Evolutionary conservation across 2,329 filamentous ascomycete species (phyloP).

Genomic region (Pestalotiopsis sp.): DNA sequence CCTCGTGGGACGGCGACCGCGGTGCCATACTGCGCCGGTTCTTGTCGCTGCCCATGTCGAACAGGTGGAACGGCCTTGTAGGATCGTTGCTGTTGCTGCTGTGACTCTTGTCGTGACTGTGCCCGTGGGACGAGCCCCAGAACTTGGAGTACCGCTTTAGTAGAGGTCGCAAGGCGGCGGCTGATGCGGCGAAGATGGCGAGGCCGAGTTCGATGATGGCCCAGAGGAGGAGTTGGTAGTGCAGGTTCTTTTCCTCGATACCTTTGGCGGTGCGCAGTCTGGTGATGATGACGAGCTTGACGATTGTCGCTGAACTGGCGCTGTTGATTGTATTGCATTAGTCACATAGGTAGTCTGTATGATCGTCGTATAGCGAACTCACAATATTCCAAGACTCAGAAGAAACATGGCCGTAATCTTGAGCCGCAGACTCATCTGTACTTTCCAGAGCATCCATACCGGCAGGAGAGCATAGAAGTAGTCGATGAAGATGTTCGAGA

Average conservation of each 20-base stretch:
- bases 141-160: slow-evolving; percentile 20
- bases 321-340: slow-evolving; percentile 19
- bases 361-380: slow-evolving; percentile 12
- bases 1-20: neutral
- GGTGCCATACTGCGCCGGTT: neutral
- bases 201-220: slow-evolving; percentile 34
- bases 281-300: slow-evolving; percentile 35
- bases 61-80: neutral
- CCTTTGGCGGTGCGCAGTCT: slow-evolving; percentile 25
- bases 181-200: slow-evolving; percentile 32
- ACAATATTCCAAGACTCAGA: slow-evolving; percentile 36
- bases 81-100: neutral
- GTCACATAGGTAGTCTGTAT: too few species aligned
- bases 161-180: slow-evolving; percentile 33
- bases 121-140: neutral
- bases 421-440: slow-evolving; percentile 28
- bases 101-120: neutral
- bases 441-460: slow-evolving; percentile 30
- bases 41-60: neutral
- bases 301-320: slow-evolving; percentile 36
- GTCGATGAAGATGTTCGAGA: slow-evolving; percentile 37
- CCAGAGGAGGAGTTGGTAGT: slow-evolving; percentile 35
- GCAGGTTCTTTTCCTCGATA: slow-evolving; percentile 24
- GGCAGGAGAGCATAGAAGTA: slow-evolving; percentile 36
- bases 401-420: slow-evolving; percentile 32